A percentile compares a stretch with the other conserved stretches of the same genome.
phyloP scores from a whole-genome alignment of 1,139 yeast genomes.

The Geotrichum bryndzae region DNA sequence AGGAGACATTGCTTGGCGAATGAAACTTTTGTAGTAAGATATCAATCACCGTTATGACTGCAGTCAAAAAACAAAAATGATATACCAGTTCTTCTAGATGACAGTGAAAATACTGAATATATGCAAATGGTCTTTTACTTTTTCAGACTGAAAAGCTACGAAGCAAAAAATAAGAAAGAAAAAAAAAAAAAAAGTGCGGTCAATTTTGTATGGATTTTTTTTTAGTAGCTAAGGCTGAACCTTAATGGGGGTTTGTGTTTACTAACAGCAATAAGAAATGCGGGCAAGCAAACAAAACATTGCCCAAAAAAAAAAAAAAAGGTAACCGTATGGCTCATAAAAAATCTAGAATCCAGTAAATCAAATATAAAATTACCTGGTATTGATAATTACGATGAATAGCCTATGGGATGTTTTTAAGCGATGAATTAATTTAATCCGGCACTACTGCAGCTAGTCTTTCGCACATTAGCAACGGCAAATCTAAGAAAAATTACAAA shows the following conservation, averaged over 20 bases:
- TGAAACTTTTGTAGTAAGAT: neutral
- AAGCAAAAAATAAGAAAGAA: neutral
- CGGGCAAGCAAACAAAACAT: neutral
- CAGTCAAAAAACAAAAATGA: neutral
- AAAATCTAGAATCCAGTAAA: too few relatives aligned
- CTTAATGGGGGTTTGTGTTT: neutral
- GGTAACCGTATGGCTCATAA: too few relatives aligned
- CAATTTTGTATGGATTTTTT: neutral
- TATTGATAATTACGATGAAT: too few relatives aligned
- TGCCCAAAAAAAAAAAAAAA: neutral
- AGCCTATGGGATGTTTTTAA: too few relatives aligned
- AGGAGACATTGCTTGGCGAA: constrained; percentile 7
- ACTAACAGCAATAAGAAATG: neutral
- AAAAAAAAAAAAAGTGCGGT: neutral
- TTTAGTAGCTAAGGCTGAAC: neutral
- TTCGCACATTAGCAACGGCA: too few relatives aligned
- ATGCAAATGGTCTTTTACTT: too few relatives aligned
- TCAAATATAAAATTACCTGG: too few relatives aligned
- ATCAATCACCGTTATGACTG: neutral
- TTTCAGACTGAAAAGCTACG: too few relatives aligned
- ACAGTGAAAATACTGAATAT: neutral
- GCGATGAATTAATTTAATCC: too few relatives aligned
- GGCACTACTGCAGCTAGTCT: too few relatives aligned
- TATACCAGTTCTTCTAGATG: neutral
- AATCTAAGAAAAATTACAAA: too few relatives aligned